A percentile compares a stretch with the other conserved stretches of the same genome.
Conservation (phyloP, 306 rosid genomes). For the Cucurbita moschata region DNA sequence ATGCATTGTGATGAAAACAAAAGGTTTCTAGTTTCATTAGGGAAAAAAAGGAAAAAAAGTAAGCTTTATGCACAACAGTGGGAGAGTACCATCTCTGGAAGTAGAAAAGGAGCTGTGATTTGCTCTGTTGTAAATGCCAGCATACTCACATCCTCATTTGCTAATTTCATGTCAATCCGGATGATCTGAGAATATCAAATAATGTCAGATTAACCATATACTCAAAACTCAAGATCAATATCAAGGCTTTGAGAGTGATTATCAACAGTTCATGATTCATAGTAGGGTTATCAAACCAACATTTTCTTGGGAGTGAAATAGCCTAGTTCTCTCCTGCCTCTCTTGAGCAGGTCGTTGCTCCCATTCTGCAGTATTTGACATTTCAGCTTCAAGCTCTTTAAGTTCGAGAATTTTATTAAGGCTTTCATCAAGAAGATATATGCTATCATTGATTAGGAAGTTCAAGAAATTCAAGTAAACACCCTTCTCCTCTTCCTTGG, state of each 20-base stretch:
- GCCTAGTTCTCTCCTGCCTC: slow-evolving; percentile 95
- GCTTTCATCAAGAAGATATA: slow-evolving; percentile 94
- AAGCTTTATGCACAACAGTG: neutral
- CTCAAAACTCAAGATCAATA: slow-evolving; percentile 8
- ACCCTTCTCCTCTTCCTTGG: slow-evolving; percentile 97
- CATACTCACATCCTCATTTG: slow-evolving; percentile 94
- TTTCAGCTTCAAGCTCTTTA: slow-evolving; percentile 95
- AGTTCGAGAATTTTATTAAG: slow-evolving; percentile 94
- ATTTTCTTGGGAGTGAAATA: slow-evolving; percentile 93
- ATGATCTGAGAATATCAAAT: slow-evolving; percentile 48
- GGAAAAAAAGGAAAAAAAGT: no score
- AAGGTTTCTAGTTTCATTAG: neutral
- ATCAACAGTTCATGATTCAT: neutral
- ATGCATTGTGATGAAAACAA: neutral
- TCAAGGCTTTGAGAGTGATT: neutral
- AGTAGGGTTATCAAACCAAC: slow-evolving; percentile 27
- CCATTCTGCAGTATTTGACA: slow-evolving; percentile 90
- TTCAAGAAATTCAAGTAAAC: slow-evolving; percentile 92
- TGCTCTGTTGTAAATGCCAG: slow-evolving; percentile 89
- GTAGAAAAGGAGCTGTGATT: slow-evolving; percentile 88
- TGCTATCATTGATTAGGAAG: slow-evolving; percentile 92
- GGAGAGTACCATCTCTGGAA: slow-evolving; percentile 80
- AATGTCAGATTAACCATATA: slow-evolving; percentile 12
- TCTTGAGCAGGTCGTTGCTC: slow-evolving; percentile 81
- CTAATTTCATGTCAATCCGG: slow-evolving; percentile 91